Conservation (phyloP, 2,329 filamentous ascomycete species). For the Pyrenophora graminea region DNA sequence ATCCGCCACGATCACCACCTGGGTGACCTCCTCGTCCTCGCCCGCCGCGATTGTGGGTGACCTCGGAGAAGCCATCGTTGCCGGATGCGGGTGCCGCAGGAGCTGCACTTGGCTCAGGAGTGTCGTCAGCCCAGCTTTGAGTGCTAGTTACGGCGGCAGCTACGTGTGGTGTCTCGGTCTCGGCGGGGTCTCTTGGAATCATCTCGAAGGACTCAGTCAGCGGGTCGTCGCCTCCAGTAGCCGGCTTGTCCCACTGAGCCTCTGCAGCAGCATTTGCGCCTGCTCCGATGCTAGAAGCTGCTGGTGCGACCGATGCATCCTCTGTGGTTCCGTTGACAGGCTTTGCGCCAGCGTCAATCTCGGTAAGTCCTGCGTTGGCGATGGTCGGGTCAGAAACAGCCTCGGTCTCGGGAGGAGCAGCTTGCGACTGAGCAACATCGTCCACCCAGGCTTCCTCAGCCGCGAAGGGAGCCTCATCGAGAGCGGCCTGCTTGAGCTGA, state of each 20-base stretch:
- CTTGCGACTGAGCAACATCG: slow-evolving; percentile 52
- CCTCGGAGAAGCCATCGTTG: slow-evolving; percentile 73
- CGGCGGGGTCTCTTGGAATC: slow-evolving; percentile 71
- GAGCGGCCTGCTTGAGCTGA: slow-evolving; percentile 60
- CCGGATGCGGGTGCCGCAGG: slow-evolving; percentile 40
- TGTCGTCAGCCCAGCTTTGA: slow-evolving; percentile 83
- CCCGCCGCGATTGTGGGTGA: slow-evolving; percentile 53
- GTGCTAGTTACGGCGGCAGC: slow-evolving; percentile 61
- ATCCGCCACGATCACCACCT: slow-evolving; percentile 56
- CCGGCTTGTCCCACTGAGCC: slow-evolving; percentile 67
- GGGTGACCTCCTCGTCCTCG: slow-evolving; percentile 54
- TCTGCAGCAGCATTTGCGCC: slow-evolving; percentile 61
- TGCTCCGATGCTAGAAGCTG: slow-evolving; percentile 47
- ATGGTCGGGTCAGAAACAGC: slow-evolving; percentile 66
- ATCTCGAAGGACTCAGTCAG: slow-evolving; percentile 74
- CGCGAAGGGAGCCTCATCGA: slow-evolving; percentile 58
- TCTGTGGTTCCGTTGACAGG: slow-evolving; percentile 38
- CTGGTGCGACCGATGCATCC: slow-evolving; percentile 35
- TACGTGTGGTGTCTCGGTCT: slow-evolving; percentile 70
- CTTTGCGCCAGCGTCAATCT: slow-evolving; percentile 58
- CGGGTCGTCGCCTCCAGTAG: slow-evolving; percentile 53
- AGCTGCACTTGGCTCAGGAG: slow-evolving; percentile 46
- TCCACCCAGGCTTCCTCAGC: slow-evolving; percentile 57
- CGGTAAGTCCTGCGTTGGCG: slow-evolving; percentile 68
- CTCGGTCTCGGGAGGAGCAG: slow-evolving; percentile 43